Percentiles rank a stretch among this genome's conserved stretches.
Evolutionary conservation across 2,329 filamentous ascomycete genomes (phyloP).

Genomic region (Aspergillus sp.): DNA sequence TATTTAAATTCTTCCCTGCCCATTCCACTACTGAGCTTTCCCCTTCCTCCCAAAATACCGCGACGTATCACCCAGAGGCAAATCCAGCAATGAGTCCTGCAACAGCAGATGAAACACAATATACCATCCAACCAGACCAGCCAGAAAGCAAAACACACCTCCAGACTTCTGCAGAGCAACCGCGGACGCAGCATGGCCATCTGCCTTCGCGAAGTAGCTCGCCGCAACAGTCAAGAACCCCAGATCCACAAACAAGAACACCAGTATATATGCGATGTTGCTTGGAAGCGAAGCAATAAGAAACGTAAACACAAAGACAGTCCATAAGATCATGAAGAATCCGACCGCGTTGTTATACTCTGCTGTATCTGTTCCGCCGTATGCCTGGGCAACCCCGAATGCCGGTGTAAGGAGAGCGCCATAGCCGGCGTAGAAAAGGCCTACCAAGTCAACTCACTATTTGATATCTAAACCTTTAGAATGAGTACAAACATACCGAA

Average conservation of each 20-base stretch:
- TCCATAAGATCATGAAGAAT: constrained; percentile 32
- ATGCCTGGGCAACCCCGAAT: constrained; percentile 48
- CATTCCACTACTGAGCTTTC: too few relatives aligned
- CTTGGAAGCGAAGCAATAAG: not conserved
- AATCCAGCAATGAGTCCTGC: constrained; percentile 2
- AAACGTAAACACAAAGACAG: not conserved
- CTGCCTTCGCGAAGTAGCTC: constrained; percentile 6
- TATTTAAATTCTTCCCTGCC: too few relatives aligned
- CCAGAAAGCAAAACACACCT: constrained; percentile 4
- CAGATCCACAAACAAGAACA: not conserved
- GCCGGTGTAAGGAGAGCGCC: constrained; percentile 50
- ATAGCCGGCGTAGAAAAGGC: constrained; percentile 53
- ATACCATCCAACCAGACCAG: constrained; percentile 1
- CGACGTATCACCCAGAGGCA: constrained; percentile 4
- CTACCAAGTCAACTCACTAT: constrained; percentile 23
- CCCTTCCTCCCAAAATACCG: not conserved
- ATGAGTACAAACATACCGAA: too few relatives aligned
- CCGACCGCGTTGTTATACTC: constrained; percentile 53
- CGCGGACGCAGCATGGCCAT: not conserved
- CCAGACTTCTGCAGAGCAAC: not conserved
- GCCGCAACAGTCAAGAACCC: constrained; percentile 6
- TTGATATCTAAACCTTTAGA: too few relatives aligned
- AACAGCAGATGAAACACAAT: constrained; percentile 2
- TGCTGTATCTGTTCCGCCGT: constrained; percentile 42
- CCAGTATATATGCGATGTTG: not conserved